Evolutionary conservation across 2,329 filamentous ascomycete species (phyloP), one percentile per base, ranked within the genome.

Genomic region (Aspergillus tamarii): DNA sequence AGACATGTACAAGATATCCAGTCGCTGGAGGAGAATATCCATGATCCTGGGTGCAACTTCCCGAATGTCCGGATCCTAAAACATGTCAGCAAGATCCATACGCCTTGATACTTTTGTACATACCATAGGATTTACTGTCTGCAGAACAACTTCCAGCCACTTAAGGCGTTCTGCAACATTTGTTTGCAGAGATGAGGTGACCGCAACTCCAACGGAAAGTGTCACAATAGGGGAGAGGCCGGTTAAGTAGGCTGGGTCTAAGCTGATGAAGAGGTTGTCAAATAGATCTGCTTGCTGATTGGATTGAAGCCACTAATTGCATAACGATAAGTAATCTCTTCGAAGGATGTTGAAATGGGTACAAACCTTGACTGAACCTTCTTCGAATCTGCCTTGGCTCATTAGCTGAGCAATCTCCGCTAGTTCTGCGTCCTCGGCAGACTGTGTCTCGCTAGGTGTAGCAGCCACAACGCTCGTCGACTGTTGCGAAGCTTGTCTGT

Each of bases 171-270:
- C 80, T 39, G 77, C 71, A 30, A 85, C 73, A 65, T 87, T 84
- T 11, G 82, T 84, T 34, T 84, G 79, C 62, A 89, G 77, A 52
- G 82, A 82, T 3, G 84, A 82, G 2, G 86, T 88, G 30, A 89
- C 84, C n/a, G 87, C 87, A 26, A 87, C 86, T 59, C 85, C 85
- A 30, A 88, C 86, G 2, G 87, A 88, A 48, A 90, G 81, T 28
- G 83, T 80, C 41, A 89, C 82, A 46, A 90, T 82, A 2, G 86
- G 83, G 34, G 85, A 83, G 21, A 89, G 81, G 45, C 81, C 78
- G 21, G 77, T 77, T 28, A 89, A 78, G 73, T 87, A 89, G 10
- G 78, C 75, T 1, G 87, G 87, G 64, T 85, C 84, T 69, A 85
- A 81, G 60, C 81, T 83, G 26, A 86, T 81, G 71, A 90, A 89